Conservation (phyloP, 768 basidiomycete genomes). For the Tulasnella sp. region DNA sequence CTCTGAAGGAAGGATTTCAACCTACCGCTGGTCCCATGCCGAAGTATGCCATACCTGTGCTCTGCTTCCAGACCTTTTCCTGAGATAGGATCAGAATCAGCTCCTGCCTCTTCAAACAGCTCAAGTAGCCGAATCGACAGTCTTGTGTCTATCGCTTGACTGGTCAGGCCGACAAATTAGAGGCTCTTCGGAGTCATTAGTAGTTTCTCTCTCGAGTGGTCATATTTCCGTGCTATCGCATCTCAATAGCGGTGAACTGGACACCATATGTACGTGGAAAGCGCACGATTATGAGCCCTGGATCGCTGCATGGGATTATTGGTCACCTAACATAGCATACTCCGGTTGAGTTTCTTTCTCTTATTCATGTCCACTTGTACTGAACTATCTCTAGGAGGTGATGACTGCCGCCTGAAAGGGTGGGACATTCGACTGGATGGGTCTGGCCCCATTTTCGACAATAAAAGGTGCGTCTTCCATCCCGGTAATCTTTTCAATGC, state of each 20-base stretch:
- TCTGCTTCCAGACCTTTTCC: not conserved
- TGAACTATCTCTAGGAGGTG: conserved; percentile 54
- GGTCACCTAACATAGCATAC: conserved; percentile 67
- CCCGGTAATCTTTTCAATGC: not conserved
- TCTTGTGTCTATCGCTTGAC: conserved; percentile 81
- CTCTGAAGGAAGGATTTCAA: conserved; percentile 64
- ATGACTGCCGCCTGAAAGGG: conserved; percentile 76
- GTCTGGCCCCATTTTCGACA: conserved; percentile 46
- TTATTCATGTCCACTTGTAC: not conserved
- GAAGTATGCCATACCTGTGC: conserved; percentile 31
- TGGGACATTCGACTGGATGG: conserved; percentile 77
- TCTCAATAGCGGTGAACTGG: conserved; percentile 32
- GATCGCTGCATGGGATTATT: conserved; percentile 84
- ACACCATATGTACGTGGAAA: conserved; percentile 49
- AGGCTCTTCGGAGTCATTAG: conserved; percentile 27
- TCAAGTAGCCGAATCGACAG: conserved; percentile 34
- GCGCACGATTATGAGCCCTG: conserved; percentile 93
- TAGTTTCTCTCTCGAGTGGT: conserved; percentile 77
- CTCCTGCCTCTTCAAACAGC: conserved; percentile 23
- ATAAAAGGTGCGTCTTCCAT: conserved; percentile 43
- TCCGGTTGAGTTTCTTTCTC: conserved; percentile 42
- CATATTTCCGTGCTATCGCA: conserved; percentile 47
- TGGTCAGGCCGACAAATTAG: conserved; percentile 60
- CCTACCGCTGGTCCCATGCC: conserved; percentile 43
- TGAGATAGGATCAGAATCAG: conserved; percentile 13